These are phyloP conservation scores for Trichophyton mentagrophytes DNA, from an alignment of 2,329 filamentous ascomycete species.

Conservation along the genomic window DNA sequence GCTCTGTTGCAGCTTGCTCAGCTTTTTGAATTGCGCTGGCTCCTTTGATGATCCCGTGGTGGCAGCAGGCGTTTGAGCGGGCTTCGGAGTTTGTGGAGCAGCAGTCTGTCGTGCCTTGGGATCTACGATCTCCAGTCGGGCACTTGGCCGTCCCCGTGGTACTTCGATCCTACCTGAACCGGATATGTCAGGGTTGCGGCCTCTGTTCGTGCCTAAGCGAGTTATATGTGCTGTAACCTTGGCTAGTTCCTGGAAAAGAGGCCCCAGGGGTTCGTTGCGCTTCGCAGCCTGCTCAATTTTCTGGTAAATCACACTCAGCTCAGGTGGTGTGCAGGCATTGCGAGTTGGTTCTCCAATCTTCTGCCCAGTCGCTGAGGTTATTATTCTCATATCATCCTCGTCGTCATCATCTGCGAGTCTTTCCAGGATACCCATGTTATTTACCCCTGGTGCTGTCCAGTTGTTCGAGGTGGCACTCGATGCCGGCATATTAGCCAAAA, in stretches of 20 bases:
- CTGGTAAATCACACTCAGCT: conserved; percentile 20
- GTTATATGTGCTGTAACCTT: conserved; percentile 11
- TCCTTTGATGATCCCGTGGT: neutral
- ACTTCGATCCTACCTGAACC: neutral
- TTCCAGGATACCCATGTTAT: neutral
- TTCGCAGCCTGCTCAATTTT: conserved; percentile 22
- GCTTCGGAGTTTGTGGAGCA: neutral
- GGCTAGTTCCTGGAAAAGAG: conserved; percentile 20
- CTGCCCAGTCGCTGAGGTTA: neutral
- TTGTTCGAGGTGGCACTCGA: neutral
- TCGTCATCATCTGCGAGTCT: neutral
- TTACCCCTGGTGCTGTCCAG: neutral
- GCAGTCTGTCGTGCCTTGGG: neutral
- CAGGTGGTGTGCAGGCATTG: conserved; percentile 9
- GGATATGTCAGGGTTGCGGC: neutral
- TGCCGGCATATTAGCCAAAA: neutral
- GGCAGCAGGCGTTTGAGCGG: neutral
- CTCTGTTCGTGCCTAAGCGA: neutral
- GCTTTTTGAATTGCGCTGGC: neutral
- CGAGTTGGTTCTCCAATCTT: neutral
- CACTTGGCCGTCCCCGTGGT: neutral
- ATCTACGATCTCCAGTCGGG: neutral
- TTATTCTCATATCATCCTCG: conserved; percentile 1
- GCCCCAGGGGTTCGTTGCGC: conserved; percentile 19
- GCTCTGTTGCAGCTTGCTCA: conserved; percentile 1